Evolutionary conservation across 345 rosid genomes (phyloP), one percentile per base, ranked within the genome.

Genomic region (Sisymbrium irio): DNA sequence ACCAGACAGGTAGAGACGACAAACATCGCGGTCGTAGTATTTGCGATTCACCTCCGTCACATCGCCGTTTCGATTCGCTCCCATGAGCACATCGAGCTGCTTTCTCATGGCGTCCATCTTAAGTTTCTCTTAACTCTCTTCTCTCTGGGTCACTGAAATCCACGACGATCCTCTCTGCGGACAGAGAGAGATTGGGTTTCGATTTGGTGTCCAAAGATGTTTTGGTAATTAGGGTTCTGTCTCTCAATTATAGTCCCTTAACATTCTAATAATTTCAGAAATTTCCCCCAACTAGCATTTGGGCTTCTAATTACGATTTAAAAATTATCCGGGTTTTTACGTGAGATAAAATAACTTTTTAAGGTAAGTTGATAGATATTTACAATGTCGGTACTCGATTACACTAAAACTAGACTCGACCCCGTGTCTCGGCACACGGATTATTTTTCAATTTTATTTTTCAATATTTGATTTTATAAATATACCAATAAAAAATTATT

Each of bases 81-180:
- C 99, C 99, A 96, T 96, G 47, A 92, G 89, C 71, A 92, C 98
- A 85, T 96, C 99, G 47, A 96, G 93, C 76, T 96, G 99, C 76
- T 96, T 96, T 87, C 99, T 83, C 85, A 96, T 89, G 13, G 99
- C 98, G 36, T 96, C 99, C 98, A 96, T 92, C 69, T 73, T 77
- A n/a, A n/a, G n/a, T n/a, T n/a, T n/a, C n/a, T n/a, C n/a, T n/a
- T n/a, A n/a, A n/a, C 55, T 54, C 33, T 44, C 3, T 30, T 59
- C 39, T 8, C 19, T 42, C 20, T 50, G 51, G 14, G 37, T 57
- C 8, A 46, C 42, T 46, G 25, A 42, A n/a, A n/a, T n/a, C n/a
- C 41, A 30, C 78, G 25, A 36, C 49, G 68, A 66, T 58, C 50
- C 8, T n/a, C 70, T 44, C 64, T 33, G 19, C 56, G 39, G n/a